phyloP scores from a whole-genome alignment of 139 green algal species.

The Haematococcus sp. region DNA sequence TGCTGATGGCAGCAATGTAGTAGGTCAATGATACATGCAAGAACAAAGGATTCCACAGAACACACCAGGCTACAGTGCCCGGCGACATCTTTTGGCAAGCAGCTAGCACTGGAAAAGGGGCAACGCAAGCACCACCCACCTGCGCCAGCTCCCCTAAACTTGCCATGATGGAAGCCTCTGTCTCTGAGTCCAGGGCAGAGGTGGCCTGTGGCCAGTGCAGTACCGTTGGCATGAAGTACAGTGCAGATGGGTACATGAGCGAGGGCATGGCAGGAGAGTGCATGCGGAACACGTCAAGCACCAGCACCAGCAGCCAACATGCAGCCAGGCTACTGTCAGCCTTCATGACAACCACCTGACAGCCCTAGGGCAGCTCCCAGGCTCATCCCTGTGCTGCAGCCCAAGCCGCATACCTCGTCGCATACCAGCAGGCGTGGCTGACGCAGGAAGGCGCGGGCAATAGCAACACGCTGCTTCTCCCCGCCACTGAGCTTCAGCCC shows the following conservation, averaged over 20 bases:
- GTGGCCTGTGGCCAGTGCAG: slow-evolving; percentile 60
- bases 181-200: slow-evolving; percentile 80
- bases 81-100: no score
- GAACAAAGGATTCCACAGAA: no score
- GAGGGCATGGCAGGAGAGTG: not conserved
- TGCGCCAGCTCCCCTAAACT: slow-evolving; percentile 60
- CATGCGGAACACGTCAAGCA: no score
- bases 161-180: slow-evolving; percentile 73
- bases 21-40: not conserved
- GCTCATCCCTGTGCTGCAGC: no score
- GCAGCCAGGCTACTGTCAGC: no score
- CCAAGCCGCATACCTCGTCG: no score
- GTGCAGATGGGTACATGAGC: no score
- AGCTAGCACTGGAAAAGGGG: no score
- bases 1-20: not conserved
- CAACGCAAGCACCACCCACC: slow-evolving; percentile 17
- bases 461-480: slow-evolving; percentile 88
- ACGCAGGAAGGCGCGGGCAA: slow-evolving; percentile 65
- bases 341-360: no score
- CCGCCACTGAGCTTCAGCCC: slow-evolving; percentile 89
- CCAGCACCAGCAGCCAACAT: no score
- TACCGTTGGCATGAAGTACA: not conserved
- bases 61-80: no score
- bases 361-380: no score
- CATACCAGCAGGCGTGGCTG: slow-evolving; percentile 79